Evolutionary conservation across 495 filamentous ascomycete genomes (phyloP).

Genomic region (Bacidia rubella): DNA sequence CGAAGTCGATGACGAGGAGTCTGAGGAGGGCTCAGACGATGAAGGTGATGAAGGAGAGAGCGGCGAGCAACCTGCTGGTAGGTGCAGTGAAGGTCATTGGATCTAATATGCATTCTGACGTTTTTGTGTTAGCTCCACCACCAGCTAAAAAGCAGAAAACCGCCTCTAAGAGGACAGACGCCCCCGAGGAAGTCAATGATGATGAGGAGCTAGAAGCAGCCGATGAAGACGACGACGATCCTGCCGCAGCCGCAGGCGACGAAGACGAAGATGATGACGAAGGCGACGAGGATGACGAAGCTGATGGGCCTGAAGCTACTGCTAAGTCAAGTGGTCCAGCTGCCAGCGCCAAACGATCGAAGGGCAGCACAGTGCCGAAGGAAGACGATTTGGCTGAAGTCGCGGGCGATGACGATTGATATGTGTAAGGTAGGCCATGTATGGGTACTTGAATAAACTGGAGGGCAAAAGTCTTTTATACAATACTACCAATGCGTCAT

Average conservation of each 20-base stretch:
- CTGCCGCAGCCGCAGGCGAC: slow-evolving; percentile 17
- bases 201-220: slow-evolving; percentile 21
- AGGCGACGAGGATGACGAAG: slow-evolving; percentile 26
- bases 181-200: slow-evolving; percentile 10
- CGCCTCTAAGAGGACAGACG: neutral
- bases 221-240: slow-evolving; percentile 16
- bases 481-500: neutral
- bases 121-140: slow-evolving; percentile 3
- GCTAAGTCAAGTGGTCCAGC: slow-evolving; percentile 31
- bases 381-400: slow-evolving; percentile 33
- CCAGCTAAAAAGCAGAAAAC: slow-evolving; percentile 7
- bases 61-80: slow-evolving; percentile 23
- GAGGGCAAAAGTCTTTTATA: neutral
- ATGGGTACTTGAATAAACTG: neutral
- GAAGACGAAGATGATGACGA: slow-evolving; percentile 23
- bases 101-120: neutral
- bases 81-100: slow-evolving; percentile 6
- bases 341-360: slow-evolving; percentile 28
- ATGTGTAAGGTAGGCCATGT: neutral
- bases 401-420: slow-evolving; percentile 23
- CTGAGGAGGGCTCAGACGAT: slow-evolving; percentile 28
- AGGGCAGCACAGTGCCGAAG: slow-evolving; percentile 34
- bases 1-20: slow-evolving; percentile 34
- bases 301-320: slow-evolving; percentile 23
- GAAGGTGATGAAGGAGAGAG: slow-evolving; percentile 24